Conservation (phyloP, 192 early-diverging fungal genomes). For the Rhizoclosmatium sp. region DNA sequence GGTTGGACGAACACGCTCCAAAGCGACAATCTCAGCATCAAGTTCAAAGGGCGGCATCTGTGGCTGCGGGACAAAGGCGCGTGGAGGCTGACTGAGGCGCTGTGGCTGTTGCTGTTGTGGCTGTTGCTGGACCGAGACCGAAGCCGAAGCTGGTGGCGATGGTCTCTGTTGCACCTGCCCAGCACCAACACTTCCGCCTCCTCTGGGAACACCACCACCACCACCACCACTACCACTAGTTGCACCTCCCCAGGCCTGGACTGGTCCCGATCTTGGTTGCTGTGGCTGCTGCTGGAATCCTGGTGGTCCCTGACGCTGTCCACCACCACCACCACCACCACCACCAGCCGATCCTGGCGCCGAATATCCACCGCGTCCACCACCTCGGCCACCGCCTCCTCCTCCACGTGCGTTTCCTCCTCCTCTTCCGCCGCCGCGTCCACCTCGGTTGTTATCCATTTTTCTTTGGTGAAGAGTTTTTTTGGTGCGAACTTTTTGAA, state of each 20-base stretch:
- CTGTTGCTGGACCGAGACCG: not conserved
- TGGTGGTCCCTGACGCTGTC: not conserved
- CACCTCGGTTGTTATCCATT: constrained; percentile 16
- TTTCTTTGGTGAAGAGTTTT: too few species aligned
- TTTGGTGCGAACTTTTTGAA: not conserved
- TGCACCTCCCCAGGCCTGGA: not conserved
- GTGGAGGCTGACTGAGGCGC: not conserved
- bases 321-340: constrained; percentile 1
- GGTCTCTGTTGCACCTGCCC: not conserved
- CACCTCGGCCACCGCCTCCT: constrained; percentile 6
- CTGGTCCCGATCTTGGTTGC: not conserved
- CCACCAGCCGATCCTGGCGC: not conserved
- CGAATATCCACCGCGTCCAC: not conserved
- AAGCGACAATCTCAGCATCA: constrained; percentile 13
- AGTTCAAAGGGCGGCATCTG: constrained; percentile 21
- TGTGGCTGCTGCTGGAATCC: not conserved
- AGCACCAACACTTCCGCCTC: not conserved
- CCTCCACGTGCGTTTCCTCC: constrained; percentile 1
- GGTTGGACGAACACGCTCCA: constrained; percentile 20
- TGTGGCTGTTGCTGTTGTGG: not conserved
- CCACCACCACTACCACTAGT: not conserved
- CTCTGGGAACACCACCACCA: not conserved
- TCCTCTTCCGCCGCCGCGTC: constrained; percentile 11
- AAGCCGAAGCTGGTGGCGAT: not conserved
- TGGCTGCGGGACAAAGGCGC: not conserved